These are phyloP conservation scores for Debaryomyces fabryi DNA, from an alignment of 1,139 yeast genomes.

Conservation along the genomic window DNA sequence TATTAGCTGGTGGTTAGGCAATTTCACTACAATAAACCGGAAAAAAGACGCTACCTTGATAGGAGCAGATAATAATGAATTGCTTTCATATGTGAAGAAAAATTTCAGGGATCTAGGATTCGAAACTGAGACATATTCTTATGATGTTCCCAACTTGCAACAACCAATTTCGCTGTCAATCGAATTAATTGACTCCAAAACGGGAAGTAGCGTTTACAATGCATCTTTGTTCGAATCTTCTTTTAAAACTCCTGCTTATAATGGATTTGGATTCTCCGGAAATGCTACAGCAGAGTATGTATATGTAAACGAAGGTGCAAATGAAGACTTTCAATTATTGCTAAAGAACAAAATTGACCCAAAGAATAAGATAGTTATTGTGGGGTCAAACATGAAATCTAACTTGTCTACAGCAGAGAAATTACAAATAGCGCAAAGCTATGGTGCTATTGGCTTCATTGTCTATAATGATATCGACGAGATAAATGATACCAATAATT, in stretches of 20 bases:
- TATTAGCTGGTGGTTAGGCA: slow-evolving; percentile 29
- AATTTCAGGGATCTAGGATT: slow-evolving; percentile 34
- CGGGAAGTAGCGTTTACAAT: slow-evolving; percentile 26
- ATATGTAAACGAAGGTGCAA: slow-evolving; percentile 35
- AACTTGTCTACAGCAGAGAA: slow-evolving; percentile 28
- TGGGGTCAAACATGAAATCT: slow-evolving; percentile 20
- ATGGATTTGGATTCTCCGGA: slow-evolving; percentile 35
- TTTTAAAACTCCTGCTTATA: slow-evolving; percentile 40
- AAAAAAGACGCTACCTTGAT: slow-evolving; percentile 25
- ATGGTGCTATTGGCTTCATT: slow-evolving; percentile 34
- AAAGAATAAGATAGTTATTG: slow-evolving; percentile 33
- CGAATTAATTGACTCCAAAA: slow-evolving; percentile 26
- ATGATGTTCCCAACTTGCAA: slow-evolving; percentile 22
- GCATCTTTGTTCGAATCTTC: slow-evolving; percentile 31
- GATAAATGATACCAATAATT: slow-evolving; percentile 14
- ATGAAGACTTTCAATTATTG: slow-evolving; percentile 31
- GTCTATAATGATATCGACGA: slow-evolving; percentile 26
- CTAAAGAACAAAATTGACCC: slow-evolving; percentile 22
- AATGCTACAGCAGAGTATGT: slow-evolving; percentile 28
- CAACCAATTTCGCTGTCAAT: slow-evolving; percentile 30
- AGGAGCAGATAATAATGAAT: slow-evolving; percentile 30
- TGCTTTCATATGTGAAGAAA: slow-evolving; percentile 28
- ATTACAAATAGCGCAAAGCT: slow-evolving; percentile 28
- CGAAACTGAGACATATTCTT: slow-evolving; percentile 21
- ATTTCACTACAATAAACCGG: slow-evolving; percentile 23